Evolutionary conservation across 768 basidiomycete species (phyloP).

Genomic region (Tricholoma sp.): DNA sequence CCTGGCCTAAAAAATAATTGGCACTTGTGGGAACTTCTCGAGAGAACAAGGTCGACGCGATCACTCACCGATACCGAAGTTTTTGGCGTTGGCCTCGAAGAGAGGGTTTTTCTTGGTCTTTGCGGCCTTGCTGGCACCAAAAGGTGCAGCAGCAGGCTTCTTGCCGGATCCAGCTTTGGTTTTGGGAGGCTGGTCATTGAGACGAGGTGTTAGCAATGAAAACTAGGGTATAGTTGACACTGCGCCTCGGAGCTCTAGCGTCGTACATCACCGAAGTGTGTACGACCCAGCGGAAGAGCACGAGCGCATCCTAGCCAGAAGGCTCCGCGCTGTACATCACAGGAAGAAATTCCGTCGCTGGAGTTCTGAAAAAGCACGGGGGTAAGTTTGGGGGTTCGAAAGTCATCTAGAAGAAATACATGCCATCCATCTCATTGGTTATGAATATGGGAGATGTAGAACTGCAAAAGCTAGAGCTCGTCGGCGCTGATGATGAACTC

Average conservation of each 20-base stretch:
- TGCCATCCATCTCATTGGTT: constrained; percentile 46
- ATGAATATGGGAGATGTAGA: constrained; percentile 25
- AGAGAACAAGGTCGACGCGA: not conserved
- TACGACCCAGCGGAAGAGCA: constrained; percentile 34
- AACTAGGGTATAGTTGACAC: constrained; percentile 22
- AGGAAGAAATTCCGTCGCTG: constrained; percentile 16
- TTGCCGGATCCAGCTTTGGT: constrained; percentile 66
- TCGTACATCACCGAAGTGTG: constrained; percentile 23
- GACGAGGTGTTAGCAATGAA: constrained; percentile 56
- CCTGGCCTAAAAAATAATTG: constrained; percentile 64
- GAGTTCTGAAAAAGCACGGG: constrained; percentile 13
- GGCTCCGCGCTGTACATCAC: constrained; percentile 32
- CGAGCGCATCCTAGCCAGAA: constrained; percentile 27
- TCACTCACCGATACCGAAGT: constrained; percentile 88
- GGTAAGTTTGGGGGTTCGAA: constrained; percentile 7
- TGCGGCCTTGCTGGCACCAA: constrained; percentile 68
- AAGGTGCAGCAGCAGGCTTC: constrained; percentile 83
- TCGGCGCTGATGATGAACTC: constrained; percentile 23
- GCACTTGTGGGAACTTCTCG: not conserved
- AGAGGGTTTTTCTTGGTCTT: constrained; percentile 92
- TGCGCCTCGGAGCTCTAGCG: constrained; percentile 56
- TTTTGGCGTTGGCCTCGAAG: constrained; percentile 85
- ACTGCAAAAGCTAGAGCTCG: constrained; percentile 35
- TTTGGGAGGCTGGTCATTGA: constrained; percentile 92
- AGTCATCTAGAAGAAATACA: constrained; percentile 36